Evolutionary conservation across 2,329 filamentous ascomycete species (phyloP).

Genomic region (Pseudogymnoascus sp.): DNA sequence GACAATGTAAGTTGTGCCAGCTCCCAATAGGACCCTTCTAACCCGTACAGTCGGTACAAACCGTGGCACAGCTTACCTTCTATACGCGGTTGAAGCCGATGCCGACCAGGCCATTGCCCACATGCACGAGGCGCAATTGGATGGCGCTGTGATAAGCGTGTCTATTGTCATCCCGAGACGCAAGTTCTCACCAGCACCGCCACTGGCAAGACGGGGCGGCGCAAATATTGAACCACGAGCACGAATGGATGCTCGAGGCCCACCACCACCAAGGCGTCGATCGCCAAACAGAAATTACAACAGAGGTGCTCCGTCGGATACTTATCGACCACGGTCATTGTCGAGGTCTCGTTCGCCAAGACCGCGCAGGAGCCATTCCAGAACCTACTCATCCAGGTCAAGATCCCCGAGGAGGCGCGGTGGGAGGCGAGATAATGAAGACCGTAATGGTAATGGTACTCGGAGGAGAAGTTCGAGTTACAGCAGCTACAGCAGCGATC

Average conservation of each 20-base stretch:
- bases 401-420: slow-evolving; percentile 25
- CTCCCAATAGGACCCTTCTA: slow-evolving; percentile 16
- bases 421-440: slow-evolving; percentile 23
- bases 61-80: slow-evolving; percentile 85
- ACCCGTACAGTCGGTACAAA: slow-evolving; percentile 65
- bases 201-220: slow-evolving; percentile 55
- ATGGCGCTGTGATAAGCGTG: slow-evolving; percentile 28
- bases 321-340: slow-evolving; percentile 28
- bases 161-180: slow-evolving; percentile 29
- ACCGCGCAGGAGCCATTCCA: slow-evolving; percentile 30
- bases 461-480: slow-evolving; percentile 53
- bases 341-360: slow-evolving; percentile 35
- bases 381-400: slow-evolving; percentile 33
- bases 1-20: slow-evolving; percentile 53
- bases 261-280: slow-evolving; percentile 21
- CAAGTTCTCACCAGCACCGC: slow-evolving; percentile 73
- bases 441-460: slow-evolving; percentile 22
- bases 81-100: slow-evolving; percentile 67
- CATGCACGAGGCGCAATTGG: slow-evolving; percentile 88
- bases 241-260: slow-evolving; percentile 15
- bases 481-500: slow-evolving; percentile 49
- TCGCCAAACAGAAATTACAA: slow-evolving; percentile 21
- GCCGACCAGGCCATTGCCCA: slow-evolving; percentile 85
- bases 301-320: slow-evolving; percentile 20
- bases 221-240: slow-evolving; percentile 49